phyloP scores from a whole-genome alignment of 805 yeast genomes.

The Yarrowia porcina region DNA sequence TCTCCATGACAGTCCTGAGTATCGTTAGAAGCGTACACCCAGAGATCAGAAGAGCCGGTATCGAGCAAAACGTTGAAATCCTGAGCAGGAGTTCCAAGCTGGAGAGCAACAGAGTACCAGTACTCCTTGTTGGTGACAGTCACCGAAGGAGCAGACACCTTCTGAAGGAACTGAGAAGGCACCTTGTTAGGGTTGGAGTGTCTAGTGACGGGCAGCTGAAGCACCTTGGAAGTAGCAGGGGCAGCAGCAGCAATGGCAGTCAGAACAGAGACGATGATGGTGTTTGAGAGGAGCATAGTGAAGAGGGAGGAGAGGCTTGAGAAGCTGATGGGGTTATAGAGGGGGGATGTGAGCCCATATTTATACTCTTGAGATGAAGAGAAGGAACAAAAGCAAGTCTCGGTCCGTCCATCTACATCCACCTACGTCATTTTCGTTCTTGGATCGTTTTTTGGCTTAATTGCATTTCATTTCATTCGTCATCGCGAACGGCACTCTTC shows the following conservation, averaged over 20 bases:
- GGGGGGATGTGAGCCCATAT: no score
- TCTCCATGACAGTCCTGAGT: not conserved
- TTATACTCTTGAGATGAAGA: not conserved
- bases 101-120: conserved; percentile 29
- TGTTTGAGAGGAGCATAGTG: conserved; percentile 12
- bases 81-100: conserved; percentile 58
- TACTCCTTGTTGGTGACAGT: conserved; percentile 25
- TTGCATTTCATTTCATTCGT: no score
- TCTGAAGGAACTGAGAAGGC: not conserved
- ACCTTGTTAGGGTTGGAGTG: conserved; percentile 7
- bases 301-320: no score
- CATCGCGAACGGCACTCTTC: no score
- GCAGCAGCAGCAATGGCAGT: not conserved
- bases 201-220: conserved; percentile 3
- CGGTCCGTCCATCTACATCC: no score
- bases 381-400: no score
- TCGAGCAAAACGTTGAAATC: conserved; percentile 54
- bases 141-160: not conserved
- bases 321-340: no score
- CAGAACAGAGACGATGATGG: conserved; percentile 1
- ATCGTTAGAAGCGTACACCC: conserved; percentile 44
- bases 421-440: no score
- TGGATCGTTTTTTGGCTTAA: no score
- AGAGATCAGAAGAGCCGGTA: conserved; percentile 68
- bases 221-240: conserved; percentile 2